Base-by-base conservation (phyloP, 2,329 filamentous ascomycete species). In the Colletotrichum horii region DNA sequence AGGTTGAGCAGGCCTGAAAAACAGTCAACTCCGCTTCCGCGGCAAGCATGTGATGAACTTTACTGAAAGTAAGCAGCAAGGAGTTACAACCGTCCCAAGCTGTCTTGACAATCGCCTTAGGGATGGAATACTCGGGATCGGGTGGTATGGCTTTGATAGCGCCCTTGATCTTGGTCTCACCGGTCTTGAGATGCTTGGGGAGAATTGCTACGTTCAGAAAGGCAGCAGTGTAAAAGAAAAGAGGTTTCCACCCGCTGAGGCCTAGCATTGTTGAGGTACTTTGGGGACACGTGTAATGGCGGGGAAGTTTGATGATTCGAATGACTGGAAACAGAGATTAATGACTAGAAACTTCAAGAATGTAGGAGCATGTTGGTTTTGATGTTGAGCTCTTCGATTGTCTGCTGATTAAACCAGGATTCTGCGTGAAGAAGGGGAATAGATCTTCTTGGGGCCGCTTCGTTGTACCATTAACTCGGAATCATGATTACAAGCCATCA, bases 41-140 rank as follows among this genome's bases (percentile, higher is more conserved):
- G n/a, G 22, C n/a, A 0, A 48, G 9, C 19, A 0, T 0, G 4
- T 48, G 0, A 14, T 48, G 43, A 1, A 1, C 14, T 1, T 4
- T 22, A 48, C 43, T 0, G 6, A n/a, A 48, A 22, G 43, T 48
- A n/a, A 48, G 43, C 12, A 48, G 43, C 43, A 22, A 48, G 43
- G 43, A 22, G 11, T 48, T 48, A 3, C 43, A 48, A 6, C 43
- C 43, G n/a, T 48, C 43, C n/a, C 43, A 48, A 22, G 43, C 43
- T 8, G 43, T 48, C 11, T 48, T 48, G 3, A 48, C 43, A 0
- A 48, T 48, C 6, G 43, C 43, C 43, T 48, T 48, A n/a, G 43
- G 43, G 11, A 48, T 22, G 0, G 6, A 22, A 0, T 48, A 22
- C 19, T 48, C 43, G 12, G 43, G 11, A 48, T 48, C 11, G 19